A percentile compares a stretch with the other conserved stretches of the same genome.
These are phyloP conservation scores for Colletotrichum tabaci DNA, from an alignment of 2,329 filamentous ascomycete species.

Conservation along the genomic window DNA sequence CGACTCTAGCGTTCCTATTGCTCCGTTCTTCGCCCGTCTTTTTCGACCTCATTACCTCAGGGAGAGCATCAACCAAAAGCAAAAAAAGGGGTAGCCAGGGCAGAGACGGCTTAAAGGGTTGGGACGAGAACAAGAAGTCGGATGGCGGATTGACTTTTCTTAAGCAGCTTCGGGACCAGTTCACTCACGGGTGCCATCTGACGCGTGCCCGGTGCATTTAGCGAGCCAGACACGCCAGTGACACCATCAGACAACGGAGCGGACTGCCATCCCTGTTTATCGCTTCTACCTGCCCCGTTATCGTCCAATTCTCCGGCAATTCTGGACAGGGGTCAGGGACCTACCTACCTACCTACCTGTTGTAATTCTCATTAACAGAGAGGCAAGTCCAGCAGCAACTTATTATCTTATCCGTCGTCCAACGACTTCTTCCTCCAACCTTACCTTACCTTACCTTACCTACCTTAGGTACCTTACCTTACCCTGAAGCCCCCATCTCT, in stretches of 20 bases:
- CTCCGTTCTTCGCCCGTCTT: constrained; percentile 15
- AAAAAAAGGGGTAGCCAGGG: not conserved
- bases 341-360: not conserved
- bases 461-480: not conserved
- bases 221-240: not conserved
- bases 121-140: not conserved
- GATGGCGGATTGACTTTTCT: constrained; percentile 18
- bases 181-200: constrained; percentile 1
- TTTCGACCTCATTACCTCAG: constrained; percentile 19
- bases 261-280: constrained; percentile 34
- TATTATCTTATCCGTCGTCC: constrained; percentile 20
- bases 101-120: not conserved
- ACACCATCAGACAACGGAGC: constrained; percentile 17
- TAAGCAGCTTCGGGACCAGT: not conserved
- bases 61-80: not conserved
- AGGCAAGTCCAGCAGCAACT: constrained; percentile 1
- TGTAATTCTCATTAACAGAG: not conserved
- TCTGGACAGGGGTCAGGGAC: constrained; percentile 23
- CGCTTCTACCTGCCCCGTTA: constrained; percentile 27
- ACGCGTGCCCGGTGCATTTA: not conserved
- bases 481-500: constrained; percentile 5
- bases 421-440: constrained; percentile 6
- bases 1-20: constrained; percentile 30
- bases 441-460: constrained; percentile 12
- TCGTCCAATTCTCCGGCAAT: constrained; percentile 20